Base-by-base conservation (phyloP, 257 asterid genomes). In the Plantago elongata region DNA sequence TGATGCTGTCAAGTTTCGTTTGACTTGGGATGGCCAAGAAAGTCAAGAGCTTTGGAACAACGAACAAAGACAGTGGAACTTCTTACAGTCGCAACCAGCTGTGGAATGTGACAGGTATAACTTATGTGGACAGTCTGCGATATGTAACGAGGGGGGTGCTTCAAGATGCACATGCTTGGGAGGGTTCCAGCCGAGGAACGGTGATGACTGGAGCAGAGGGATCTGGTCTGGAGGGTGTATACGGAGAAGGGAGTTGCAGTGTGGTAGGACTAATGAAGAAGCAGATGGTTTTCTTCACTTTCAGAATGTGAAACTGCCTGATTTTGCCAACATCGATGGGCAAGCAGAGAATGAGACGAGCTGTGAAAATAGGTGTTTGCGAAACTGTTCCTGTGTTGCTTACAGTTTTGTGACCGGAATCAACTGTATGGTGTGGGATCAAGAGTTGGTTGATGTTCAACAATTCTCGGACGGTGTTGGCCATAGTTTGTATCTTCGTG, bases 351-450 rank as follows among this genome's bases (percentile, higher is more conserved):
- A 9, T 58, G 29, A 1, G 17, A 7, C 57, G 1, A 84, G 51
- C 9, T 90, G 98, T 59, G 37, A 49, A 61, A 63, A 44, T 2
- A 11, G 34, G 72, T 90, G 98, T 61, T 48, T 76, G 72, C 51
- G 11, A 51, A 83, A 82, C 65, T 90, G 98, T 62, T 83, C 91
- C 0, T 90, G 98, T 68, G 66, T 68, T 10, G 96, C 86, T 0
- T 90, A 69, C 61, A 83, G 96, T 22, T 72, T 22, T 74, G 85
- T 80, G 29, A 72, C 38, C 38, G 83, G 84, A 9, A 74, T 85
- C 47, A 75, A 74, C 62, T 90, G 96, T 71, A 77, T 90, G 94
- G 70, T 79, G 3, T 90, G 98, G 98, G 52, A 51, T 11, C 11
- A 63, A 0, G 81, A 83, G 4, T 75, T 90, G 80, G 69, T 85